Evolutionary conservation across 106 monocot genomes (phyloP).

Genomic region (Allium sativum): DNA sequence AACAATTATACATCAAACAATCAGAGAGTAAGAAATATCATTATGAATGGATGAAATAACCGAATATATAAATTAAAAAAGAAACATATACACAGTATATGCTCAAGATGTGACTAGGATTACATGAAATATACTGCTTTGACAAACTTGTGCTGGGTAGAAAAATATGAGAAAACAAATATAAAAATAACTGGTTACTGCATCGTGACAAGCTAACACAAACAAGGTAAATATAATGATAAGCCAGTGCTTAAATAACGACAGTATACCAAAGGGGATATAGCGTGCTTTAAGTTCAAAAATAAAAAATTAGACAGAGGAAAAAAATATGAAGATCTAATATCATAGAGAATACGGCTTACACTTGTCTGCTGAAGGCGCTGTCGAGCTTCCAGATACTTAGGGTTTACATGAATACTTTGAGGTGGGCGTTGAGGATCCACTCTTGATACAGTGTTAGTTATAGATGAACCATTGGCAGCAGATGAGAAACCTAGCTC

Average conservation of each 20-base stretch:
- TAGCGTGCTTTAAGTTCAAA: too few relatives aligned
- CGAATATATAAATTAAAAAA: background rate
- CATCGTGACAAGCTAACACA: background rate
- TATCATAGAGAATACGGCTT: constrained; percentile 7
- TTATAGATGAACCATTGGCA: constrained; percentile 62
- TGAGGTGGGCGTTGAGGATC: constrained; percentile 60
- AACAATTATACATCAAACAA: constrained; percentile 7
- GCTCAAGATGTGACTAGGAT: background rate
- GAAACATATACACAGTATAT: background rate
- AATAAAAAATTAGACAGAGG: too few relatives aligned
- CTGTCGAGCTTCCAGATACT: constrained; percentile 94
- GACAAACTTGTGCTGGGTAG: too few relatives aligned
- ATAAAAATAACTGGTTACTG: background rate
- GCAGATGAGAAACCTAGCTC: constrained; percentile 59
- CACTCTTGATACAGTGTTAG: constrained; percentile 25
- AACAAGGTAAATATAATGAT: background rate
- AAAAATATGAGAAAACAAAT: constrained; percentile 1
- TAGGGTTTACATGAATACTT: constrained; percentile 97
- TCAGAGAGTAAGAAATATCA: background rate
- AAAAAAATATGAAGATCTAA: background rate
- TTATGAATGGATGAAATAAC: too few relatives aligned
- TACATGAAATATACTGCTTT: too few relatives aligned
- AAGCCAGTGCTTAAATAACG: too few relatives aligned
- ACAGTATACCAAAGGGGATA: too few relatives aligned
- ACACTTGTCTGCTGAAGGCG: constrained; percentile 54